A percentile compares a stretch with the other conserved stretches of the same genome.
Conservation (phyloP, 2,329 filamentous ascomycete species). For the Blumeria hordei region DNA sequence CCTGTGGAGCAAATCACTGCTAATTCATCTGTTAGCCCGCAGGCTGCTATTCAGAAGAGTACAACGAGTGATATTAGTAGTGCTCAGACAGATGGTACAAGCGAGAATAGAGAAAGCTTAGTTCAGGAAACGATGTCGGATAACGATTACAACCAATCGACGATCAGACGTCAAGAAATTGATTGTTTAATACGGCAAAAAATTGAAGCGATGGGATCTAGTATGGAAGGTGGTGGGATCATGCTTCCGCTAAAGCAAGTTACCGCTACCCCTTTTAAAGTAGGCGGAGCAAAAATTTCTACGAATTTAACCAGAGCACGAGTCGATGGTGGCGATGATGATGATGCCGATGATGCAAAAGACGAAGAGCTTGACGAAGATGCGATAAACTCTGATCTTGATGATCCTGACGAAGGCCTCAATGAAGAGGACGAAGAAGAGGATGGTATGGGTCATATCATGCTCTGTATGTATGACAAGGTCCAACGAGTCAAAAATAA, state of each 20-base stretch:
- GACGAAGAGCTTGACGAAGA: constrained; percentile 52
- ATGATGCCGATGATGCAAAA: constrained; percentile 27
- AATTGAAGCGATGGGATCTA: constrained; percentile 38
- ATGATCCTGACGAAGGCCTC: constrained; percentile 71
- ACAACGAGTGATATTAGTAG: constrained; percentile 21
- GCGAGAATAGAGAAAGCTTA: constrained; percentile 25
- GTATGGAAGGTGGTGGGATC: constrained; percentile 50
- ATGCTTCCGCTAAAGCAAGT: constrained; percentile 36
- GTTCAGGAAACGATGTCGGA: too few relatives aligned
- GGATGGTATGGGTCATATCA: constrained; percentile 51
- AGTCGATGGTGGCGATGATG: constrained; percentile 37
- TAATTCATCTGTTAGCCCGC: constrained; percentile 12
- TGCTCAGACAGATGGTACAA: constrained; percentile 55
- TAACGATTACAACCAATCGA: too few relatives aligned
- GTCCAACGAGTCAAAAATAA: constrained; percentile 98
- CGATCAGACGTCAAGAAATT: constrained; percentile 26
- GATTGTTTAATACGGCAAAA: constrained; percentile 45
- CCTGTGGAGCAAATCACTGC: constrained; percentile 14
- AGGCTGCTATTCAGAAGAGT: constrained; percentile 11
- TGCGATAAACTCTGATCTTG: constrained; percentile 93
- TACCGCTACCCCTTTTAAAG: constrained; percentile 9
- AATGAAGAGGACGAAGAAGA: constrained; percentile 76
- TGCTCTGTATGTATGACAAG: constrained; percentile 99
- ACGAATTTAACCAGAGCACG: constrained; percentile 14
- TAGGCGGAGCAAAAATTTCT: constrained; percentile 7